Percentiles rank a stretch among this genome's conserved stretches.
Evolutionary conservation across 768 basidiomycete species (phyloP).

Genomic region (Trametes gibbosa): DNA sequence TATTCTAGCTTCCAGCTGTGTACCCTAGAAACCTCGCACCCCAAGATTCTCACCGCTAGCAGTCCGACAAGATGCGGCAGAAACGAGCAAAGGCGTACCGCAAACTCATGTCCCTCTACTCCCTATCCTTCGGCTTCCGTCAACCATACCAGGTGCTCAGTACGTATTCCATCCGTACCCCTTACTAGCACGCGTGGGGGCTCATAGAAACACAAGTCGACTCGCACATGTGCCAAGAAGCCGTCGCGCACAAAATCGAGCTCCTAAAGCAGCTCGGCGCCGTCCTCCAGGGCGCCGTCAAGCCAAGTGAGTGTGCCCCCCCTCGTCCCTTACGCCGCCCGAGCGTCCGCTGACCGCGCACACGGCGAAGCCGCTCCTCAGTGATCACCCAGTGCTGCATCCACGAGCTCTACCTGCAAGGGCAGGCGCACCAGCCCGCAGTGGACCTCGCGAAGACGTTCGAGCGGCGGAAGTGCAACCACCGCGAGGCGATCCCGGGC

Average conservation of each 20-base stretch:
- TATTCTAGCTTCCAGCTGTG: no score
- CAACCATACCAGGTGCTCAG: conserved; percentile 93
- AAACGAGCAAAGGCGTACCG: conserved; percentile 94
- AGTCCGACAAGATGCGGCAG: conserved; percentile 68
- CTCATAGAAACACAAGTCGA: conserved; percentile 58
- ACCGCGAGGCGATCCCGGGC: conserved; percentile 80
- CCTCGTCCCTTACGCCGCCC: neutral
- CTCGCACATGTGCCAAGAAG: conserved; percentile 73
- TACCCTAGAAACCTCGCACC: no score
- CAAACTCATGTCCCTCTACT: conserved; percentile 91
- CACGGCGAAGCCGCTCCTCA: conserved; percentile 48
- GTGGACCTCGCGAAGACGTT: conserved; percentile 92
- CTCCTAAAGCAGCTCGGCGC: conserved; percentile 69
- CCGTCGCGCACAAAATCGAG: conserved; percentile 69
- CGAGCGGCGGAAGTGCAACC: conserved; percentile 93
- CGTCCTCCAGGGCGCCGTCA: conserved; percentile 84
- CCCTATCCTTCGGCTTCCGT: conserved; percentile 83
- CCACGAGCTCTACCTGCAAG: conserved; percentile 86
- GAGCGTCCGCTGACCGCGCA: conserved; percentile 13
- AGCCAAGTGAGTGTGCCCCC: conserved; percentile 71
- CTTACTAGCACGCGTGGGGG: neutral
- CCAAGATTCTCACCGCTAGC: no score
- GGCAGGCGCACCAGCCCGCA: conserved; percentile 65
- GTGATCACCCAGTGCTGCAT: conserved; percentile 99
- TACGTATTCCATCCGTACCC: conserved; percentile 31